Evolutionary conservation across 495 filamentous ascomycete species (phyloP).

Genomic region (Penicillium ochrochloron): DNA sequence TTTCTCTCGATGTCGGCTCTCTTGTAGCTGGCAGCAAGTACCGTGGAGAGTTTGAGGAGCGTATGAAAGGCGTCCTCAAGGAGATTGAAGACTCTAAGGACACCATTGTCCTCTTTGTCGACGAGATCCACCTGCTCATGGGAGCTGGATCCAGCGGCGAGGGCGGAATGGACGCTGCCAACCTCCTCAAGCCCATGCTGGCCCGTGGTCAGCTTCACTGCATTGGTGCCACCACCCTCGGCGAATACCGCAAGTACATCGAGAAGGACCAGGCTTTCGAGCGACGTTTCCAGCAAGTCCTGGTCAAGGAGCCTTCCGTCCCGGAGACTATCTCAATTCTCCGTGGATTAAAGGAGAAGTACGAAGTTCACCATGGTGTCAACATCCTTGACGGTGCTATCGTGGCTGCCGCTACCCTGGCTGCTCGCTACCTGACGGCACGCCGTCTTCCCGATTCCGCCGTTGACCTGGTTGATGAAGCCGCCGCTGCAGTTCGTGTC

Average conservation of each 20-base stretch:
- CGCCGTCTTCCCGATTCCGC: slow-evolving; percentile 94
- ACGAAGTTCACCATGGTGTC: slow-evolving; percentile 97
- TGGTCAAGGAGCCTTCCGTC: slow-evolving; percentile 90
- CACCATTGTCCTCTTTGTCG: slow-evolving; percentile 95
- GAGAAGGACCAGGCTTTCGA: slow-evolving; percentile 98
- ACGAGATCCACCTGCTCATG: slow-evolving; percentile 98
- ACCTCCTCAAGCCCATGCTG: slow-evolving; percentile 95
- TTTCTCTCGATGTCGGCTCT: slow-evolving; percentile 93
- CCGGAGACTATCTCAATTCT: slow-evolving; percentile 95
- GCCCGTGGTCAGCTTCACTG: slow-evolving; percentile 96
- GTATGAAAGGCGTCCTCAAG: slow-evolving; percentile 98
- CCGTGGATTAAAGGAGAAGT: slow-evolving; percentile 93
- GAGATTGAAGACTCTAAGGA: slow-evolving; percentile 97
- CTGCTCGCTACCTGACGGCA: slow-evolving; percentile 87
- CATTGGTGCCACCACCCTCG: slow-evolving; percentile 93
- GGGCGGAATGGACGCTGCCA: slow-evolving; percentile 98
- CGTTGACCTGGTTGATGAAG: slow-evolving; percentile 95
- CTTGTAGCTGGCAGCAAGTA: slow-evolving; percentile 97
- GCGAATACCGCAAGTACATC: slow-evolving; percentile 98
- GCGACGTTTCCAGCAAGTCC: slow-evolving; percentile 95
- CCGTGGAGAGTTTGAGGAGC: slow-evolving; percentile 96
- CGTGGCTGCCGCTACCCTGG: slow-evolving; percentile 85
- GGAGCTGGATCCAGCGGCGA: slow-evolving; percentile 91
- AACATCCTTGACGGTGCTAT: slow-evolving; percentile 93
- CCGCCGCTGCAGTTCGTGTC: slow-evolving; percentile 91